Evolutionary conservation across 345 rosid species (phyloP).

Genomic region (Heritiera littoralis): DNA sequence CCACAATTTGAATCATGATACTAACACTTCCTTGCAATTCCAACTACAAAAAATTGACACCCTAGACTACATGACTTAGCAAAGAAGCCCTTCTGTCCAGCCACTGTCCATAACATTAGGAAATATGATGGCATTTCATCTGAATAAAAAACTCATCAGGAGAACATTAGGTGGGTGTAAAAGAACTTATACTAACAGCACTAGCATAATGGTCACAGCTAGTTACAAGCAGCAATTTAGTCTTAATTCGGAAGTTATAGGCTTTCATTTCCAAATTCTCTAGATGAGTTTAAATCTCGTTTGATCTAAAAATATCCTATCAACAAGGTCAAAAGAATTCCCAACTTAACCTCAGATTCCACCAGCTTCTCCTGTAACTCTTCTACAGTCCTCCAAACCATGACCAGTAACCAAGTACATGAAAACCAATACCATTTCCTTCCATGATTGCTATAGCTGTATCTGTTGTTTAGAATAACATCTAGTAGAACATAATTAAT

Average conservation of each 20-base stretch:
- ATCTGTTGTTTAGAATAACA: not conserved
- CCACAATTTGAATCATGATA: not conserved
- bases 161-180: not conserved
- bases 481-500: not conserved
- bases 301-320: not conserved
- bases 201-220: not conserved
- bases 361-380: not conserved
- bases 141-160: not conserved
- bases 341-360: not conserved
- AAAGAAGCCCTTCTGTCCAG: not conserved
- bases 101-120: not conserved
- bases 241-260: not conserved
- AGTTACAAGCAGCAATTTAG: not conserved
- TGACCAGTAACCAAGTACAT: not conserved
- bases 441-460: constrained; percentile 3
- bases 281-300: not conserved
- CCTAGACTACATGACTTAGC: not conserved
- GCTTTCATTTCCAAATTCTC: not conserved
- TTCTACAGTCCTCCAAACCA: not conserved
- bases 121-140: not conserved
- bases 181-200: not conserved
- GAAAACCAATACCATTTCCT: not conserved
- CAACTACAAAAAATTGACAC: not conserved
- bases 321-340: constrained; percentile 10
- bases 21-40: not conserved